Percentiles rank a stretch among this genome's conserved stretches.
phyloP scores from a whole-genome alignment of 2,329 filamentous ascomycete genomes.

The Calonectria hongkongensis region DNA sequence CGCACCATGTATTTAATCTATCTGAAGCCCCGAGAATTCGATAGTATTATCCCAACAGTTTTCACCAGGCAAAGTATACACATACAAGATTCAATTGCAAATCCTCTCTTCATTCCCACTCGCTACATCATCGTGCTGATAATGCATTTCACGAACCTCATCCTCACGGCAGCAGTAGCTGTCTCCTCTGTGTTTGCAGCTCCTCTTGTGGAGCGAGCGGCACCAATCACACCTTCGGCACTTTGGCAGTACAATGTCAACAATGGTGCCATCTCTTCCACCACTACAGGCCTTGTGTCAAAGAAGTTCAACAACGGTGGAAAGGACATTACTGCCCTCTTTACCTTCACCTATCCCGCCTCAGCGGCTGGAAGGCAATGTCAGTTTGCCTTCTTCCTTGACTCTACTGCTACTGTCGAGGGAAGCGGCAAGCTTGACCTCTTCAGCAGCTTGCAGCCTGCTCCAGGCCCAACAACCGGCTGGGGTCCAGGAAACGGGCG shows the following conservation, averaged over 20 bases:
- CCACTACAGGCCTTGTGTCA: constrained; percentile 38
- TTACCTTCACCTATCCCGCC: constrained; percentile 55
- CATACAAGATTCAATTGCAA: not conserved
- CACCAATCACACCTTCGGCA: constrained; percentile 47
- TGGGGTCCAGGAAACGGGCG: constrained; percentile 55
- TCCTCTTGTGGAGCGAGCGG: constrained; percentile 43
- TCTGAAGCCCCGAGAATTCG: not conserved
- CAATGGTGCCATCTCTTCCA: constrained; percentile 50
- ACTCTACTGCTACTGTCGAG: constrained; percentile 40
- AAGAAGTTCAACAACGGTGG: constrained; percentile 51
- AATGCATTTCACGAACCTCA: constrained; percentile 52
- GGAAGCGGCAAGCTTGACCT: constrained; percentile 56
- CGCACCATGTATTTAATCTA: constrained; percentile 1
- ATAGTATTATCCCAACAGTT: not conserved
- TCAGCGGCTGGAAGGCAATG: constrained; percentile 50
- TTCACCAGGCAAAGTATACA: not conserved
- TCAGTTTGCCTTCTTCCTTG: constrained; percentile 54
- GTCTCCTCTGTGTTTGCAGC: constrained; percentile 46
- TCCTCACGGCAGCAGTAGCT: constrained; percentile 47
- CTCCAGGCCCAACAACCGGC: constrained; percentile 43
- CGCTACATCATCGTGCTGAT: not conserved
- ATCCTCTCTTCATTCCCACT: not conserved
- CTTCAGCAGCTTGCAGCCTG: constrained; percentile 51
- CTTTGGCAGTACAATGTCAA: constrained; percentile 50
- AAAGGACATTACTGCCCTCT: constrained; percentile 55